Evolutionary conservation across 164 flowering plant species (phyloP).

Genomic region (Annona cherimola): DNA sequence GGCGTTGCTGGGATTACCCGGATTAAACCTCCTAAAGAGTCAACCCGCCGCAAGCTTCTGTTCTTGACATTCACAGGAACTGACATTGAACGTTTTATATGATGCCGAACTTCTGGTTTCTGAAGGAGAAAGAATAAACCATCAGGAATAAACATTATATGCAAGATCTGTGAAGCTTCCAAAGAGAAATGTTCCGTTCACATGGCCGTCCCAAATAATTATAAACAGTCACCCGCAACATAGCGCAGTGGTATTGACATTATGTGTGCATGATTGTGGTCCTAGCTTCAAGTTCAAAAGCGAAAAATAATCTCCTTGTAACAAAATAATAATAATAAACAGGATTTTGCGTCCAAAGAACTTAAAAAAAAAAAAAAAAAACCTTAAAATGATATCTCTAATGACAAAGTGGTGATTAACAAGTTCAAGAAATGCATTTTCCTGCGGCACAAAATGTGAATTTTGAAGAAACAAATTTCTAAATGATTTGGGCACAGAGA

Average conservation of each 20-base stretch:
- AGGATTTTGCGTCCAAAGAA: no score
- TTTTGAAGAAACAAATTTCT: not conserved
- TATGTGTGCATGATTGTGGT: no score
- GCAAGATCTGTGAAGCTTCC: no score
- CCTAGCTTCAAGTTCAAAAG: no score
- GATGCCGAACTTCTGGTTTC: conserved; percentile 37
- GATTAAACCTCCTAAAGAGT: conserved; percentile 51
- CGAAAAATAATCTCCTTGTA: no score
- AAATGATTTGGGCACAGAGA: not conserved
- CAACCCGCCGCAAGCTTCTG: conserved; percentile 46
- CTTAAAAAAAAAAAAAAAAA: no score
- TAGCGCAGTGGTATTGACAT: no score
- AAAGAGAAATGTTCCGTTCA: no score
- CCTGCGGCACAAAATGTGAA: not conserved
- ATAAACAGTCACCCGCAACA: no score
- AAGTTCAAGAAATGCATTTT: not conserved
- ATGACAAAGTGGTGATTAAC: not conserved
- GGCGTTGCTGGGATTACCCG: conserved; percentile 59
- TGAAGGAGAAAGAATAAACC: conserved; percentile 22
- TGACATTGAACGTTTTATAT: conserved; percentile 61
- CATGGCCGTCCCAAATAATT: no score
- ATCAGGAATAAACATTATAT: not conserved
- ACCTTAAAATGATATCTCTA: no score
- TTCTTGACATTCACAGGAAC: conserved; percentile 62
- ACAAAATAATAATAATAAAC: no score